Base-by-base conservation (phyloP, 1,284 basidiomycete genomes). In the Trichosporon sp. region DNA sequence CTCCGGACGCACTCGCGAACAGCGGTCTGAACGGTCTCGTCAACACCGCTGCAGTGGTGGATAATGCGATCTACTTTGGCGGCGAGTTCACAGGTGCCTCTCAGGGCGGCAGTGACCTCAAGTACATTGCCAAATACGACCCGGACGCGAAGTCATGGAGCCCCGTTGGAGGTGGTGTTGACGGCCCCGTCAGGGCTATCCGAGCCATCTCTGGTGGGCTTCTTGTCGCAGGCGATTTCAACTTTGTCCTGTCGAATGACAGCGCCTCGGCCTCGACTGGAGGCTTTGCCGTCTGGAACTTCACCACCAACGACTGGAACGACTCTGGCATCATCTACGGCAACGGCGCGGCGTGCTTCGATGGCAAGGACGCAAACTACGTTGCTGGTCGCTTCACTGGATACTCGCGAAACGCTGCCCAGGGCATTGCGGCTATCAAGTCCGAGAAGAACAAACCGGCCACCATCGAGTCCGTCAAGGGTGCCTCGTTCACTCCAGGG, bases 271-370 rank as follows among this genome's bases (percentile, higher is more conserved):
- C 76, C 29, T 74, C 77, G 37, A 86, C 84, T 0, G 84, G 85
- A 32, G 92, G 94, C 2, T 86, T 92, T 63, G 92, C 91, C 0
- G 81, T 84, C 1, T 96, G 89, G 89, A 85, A 92, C 75, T 81
- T 87, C n/a, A 78, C 80, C 1, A 82, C 82, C 32, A 81, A 82
- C 6, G 76, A 81, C 0, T 96, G 93, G 93, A 83, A 85, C 54
- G 86, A 87, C 67, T 83, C 82, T 58, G 89, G 90, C 37, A 88
- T 91, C 72, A 73, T 92, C 33, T 82, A 86, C 60, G 94, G 93
- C 23, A 85, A 83, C 63, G 85, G 95, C 80, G 83, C 88, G 0
- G 67, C 71, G 0, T 54, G 49, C n/a, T 27, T 54, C 14, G 82
- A 89, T n/a, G 84, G 84, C 25, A 88, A 88, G 64, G 49, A 34